Percentiles rank a stretch among this genome's conserved stretches.
These are phyloP conservation scores for Penicillium freii DNA, from an alignment of 2,329 filamentous ascomycete genomes.

Conservation along the genomic window DNA sequence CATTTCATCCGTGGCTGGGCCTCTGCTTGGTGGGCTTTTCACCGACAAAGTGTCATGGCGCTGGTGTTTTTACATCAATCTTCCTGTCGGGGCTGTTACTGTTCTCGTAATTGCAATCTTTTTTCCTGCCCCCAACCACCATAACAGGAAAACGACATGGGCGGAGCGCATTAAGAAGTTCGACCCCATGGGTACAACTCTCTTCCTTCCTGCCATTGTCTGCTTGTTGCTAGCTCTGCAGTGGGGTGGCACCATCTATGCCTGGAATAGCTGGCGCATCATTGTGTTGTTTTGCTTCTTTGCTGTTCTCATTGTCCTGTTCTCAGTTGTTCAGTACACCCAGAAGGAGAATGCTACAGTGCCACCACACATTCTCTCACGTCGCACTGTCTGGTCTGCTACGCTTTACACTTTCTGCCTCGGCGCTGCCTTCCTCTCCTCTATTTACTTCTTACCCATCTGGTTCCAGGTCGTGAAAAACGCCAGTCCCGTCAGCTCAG, in stretches of 20 bases:
- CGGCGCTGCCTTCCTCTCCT: conserved; percentile 4
- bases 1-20: conserved; percentile 47
- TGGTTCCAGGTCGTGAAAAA: conserved; percentile 32
- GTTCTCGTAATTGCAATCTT: conserved; percentile 50
- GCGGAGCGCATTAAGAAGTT: conserved; percentile 41
- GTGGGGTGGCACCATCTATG: conserved; percentile 25
- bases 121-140: conserved; percentile 41
- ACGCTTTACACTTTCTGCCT: conserved; percentile 27
- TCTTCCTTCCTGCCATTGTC: conserved; percentile 30
- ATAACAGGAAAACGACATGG: conserved; percentile 22
- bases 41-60: conserved; percentile 43
- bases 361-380: conserved; percentile 51
- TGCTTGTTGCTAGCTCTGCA: conserved; percentile 27
- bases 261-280: conserved; percentile 22
- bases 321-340: conserved; percentile 47
- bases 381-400: conserved; percentile 41
- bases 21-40: conserved; percentile 46
- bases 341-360: conserved; percentile 51
- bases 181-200: conserved; percentile 36
- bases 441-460: conserved; percentile 27
- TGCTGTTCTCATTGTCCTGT: conserved; percentile 41
- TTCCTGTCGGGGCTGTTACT: conserved; percentile 42
- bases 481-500: conserved; percentile 21
- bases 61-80: conserved; percentile 48
- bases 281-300: conserved; percentile 23